Percentiles rank a stretch among this genome's conserved stretches.
Evolutionary conservation across 1,139 yeast species (phyloP).

Genomic region (Pichia cactophila): DNA sequence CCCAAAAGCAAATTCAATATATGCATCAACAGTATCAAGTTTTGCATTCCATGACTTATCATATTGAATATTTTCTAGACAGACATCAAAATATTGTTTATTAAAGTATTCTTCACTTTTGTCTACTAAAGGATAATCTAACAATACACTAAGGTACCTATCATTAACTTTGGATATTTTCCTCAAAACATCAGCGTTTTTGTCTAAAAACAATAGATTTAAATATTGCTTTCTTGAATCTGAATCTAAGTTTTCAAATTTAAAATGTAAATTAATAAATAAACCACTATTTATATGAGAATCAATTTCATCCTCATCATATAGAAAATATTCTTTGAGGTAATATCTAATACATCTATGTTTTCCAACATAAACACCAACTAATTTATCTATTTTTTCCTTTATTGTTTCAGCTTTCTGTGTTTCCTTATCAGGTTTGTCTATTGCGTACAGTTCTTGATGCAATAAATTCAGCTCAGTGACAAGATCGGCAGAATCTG

Average conservation of each 20-base stretch:
- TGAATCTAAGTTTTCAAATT: conserved; percentile 13
- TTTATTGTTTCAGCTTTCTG: not conserved
- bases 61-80: conserved; percentile 24
- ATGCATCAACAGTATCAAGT: conserved; percentile 15
- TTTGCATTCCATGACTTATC: conserved; percentile 25
- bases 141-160: conserved; percentile 14
- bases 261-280: conserved; percentile 18
- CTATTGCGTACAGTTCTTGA: conserved; percentile 7
- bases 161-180: conserved; percentile 19
- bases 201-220: conserved; percentile 25
- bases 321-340: conserved; percentile 12
- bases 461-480: conserved; percentile 6
- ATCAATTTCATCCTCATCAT: conserved; percentile 3
- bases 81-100: conserved; percentile 22
- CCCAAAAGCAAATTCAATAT: conserved; percentile 22
- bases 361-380: conserved; percentile 7
- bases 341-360: conserved; percentile 17
- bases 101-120: conserved; percentile 12
- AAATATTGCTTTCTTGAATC: conserved; percentile 18
- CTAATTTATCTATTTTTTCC: not conserved
- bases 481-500: conserved; percentile 4
- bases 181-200: conserved; percentile 22
- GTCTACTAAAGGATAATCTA: conserved; percentile 18
- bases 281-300: conserved; percentile 4
- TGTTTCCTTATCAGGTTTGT: not conserved